phyloP scores from a whole-genome alignment of 305 asterid species.

The Solanum chacoense region DNA sequence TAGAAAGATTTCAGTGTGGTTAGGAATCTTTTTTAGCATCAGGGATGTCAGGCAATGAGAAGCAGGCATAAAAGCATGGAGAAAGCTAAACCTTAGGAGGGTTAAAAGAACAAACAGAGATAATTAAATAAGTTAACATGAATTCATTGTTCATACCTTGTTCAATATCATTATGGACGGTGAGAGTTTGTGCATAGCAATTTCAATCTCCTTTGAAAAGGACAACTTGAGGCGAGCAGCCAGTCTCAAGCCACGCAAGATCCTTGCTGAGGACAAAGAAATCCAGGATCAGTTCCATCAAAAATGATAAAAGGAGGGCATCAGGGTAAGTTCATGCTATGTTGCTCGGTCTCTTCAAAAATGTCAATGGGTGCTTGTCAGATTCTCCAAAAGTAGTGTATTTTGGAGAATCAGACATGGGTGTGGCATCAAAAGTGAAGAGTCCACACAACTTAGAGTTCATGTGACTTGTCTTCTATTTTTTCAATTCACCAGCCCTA shows the following conservation, averaged over 20 bases:
- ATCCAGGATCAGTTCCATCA: not conserved
- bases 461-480: not conserved
- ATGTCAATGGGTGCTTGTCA: too few species aligned
- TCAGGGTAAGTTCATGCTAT: not conserved
- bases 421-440: too few species aligned
- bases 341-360: too few species aligned
- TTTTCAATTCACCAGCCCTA: not conserved
- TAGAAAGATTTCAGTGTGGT: not conserved
- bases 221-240: slow-evolving; percentile 89
- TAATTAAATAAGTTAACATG: not conserved
- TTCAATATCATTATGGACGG: slow-evolving; percentile 7
- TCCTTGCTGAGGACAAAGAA: slow-evolving; percentile 57
- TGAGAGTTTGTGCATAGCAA: slow-evolving; percentile 45
- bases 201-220: slow-evolving; percentile 59
- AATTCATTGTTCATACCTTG: slow-evolving; percentile 28
- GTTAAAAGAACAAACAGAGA: not conserved
- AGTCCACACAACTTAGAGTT: not conserved
- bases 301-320: not conserved
- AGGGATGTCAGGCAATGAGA: not conserved
- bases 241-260: slow-evolving; percentile 87
- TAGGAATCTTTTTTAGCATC: not conserved
- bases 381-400: too few species aligned
- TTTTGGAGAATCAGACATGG: too few species aligned
- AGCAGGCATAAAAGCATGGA: not conserved
- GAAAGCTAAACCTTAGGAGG: not conserved